These are phyloP conservation scores for Candida tallmaniae DNA, from an alignment of 805 yeast species.

Conservation along the genomic window DNA sequence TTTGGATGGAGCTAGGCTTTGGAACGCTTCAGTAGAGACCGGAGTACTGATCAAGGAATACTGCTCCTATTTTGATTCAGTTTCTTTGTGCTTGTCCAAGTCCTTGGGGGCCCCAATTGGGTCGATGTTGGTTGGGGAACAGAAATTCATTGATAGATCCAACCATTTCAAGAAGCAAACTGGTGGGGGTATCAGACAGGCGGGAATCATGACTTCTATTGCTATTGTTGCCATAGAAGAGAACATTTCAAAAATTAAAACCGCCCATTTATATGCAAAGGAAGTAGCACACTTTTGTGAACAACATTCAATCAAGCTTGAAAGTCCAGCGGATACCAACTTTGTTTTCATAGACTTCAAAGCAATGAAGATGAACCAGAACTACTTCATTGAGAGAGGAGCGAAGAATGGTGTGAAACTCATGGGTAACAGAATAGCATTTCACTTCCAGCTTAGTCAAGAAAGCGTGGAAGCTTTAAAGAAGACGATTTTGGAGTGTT, in stretches of 20 bases:
- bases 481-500: slow-evolving; percentile 54
- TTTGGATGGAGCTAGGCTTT: slow-evolving; percentile 92
- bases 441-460: slow-evolving; percentile 32
- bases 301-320: slow-evolving; percentile 51
- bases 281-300: slow-evolving; percentile 52
- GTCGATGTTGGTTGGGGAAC: slow-evolving; percentile 71
- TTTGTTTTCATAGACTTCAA: slow-evolving; percentile 71
- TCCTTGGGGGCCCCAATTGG: slow-evolving; percentile 94
- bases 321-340: slow-evolving; percentile 77
- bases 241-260: slow-evolving; percentile 54
- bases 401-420: slow-evolving; percentile 57
- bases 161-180: slow-evolving; percentile 85
- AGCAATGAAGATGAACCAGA: slow-evolving; percentile 53
- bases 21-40: slow-evolving; percentile 81
- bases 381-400: slow-evolving; percentile 49
- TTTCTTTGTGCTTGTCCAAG: slow-evolving; percentile 84
- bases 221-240: slow-evolving; percentile 75
- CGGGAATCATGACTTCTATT: slow-evolving; percentile 78
- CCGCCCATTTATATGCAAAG: slow-evolving; percentile 49
- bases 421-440: slow-evolving; percentile 48
- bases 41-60: slow-evolving; percentile 66
- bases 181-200: slow-evolving; percentile 92
- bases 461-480: slow-evolving; percentile 35
- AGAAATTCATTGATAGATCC: slow-evolving; percentile 57
- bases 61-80: slow-evolving; percentile 78